Evolutionary conservation across 2,329 filamentous ascomycete species (phyloP).

Genomic region (Aciculosporium take): DNA sequence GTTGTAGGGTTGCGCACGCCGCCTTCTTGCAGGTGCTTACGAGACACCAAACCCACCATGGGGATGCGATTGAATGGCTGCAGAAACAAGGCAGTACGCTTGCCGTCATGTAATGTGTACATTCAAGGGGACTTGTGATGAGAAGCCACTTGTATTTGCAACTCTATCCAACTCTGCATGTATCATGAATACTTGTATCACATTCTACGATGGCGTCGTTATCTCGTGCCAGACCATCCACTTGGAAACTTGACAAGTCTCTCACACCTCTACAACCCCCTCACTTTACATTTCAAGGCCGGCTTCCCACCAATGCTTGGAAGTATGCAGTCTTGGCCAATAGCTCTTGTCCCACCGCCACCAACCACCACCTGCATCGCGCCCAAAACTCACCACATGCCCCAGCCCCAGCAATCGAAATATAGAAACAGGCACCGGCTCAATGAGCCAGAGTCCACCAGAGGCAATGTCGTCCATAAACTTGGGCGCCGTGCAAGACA

Average conservation of each 20-base stretch:
- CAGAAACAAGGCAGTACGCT: slow-evolving; percentile 25
- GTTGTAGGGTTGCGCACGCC: slow-evolving; percentile 47
- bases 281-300: slow-evolving; percentile 18
- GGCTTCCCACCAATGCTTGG: slow-evolving; percentile 46
- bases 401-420: slow-evolving; percentile 55
- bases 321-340: slow-evolving; percentile 41
- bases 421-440: slow-evolving; percentile 65
- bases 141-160: background rate
- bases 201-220: background rate
- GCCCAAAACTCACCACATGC: slow-evolving; percentile 15
- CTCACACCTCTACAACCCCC: no score
- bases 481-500: slow-evolving; percentile 48
- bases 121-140: background rate
- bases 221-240: background rate
- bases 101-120: background rate
- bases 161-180: no score
- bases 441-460: slow-evolving; percentile 63
- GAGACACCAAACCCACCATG: slow-evolving; percentile 58
- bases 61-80: slow-evolving; percentile 54
- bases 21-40: slow-evolving; percentile 57
- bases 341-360: slow-evolving; percentile 50
- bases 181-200: no score
- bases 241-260: no score
- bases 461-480: slow-evolving; percentile 65
- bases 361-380: slow-evolving; percentile 40